Evolutionary conservation across 2,329 filamentous ascomycete genomes (phyloP).

Genomic region (Aotearoamyces nothofagi): DNA sequence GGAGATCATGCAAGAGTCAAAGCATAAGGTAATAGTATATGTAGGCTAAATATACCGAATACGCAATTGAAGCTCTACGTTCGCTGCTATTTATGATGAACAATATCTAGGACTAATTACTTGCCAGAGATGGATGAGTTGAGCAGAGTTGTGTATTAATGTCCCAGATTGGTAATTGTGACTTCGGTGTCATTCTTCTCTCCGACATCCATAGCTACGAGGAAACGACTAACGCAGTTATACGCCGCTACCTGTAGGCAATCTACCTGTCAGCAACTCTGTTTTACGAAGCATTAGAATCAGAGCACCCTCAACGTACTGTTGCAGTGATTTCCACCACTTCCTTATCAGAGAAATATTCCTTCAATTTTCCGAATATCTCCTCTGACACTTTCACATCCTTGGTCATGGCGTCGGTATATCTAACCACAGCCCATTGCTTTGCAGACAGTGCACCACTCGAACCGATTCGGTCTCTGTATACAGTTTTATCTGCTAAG

Average conservation of each 20-base stretch:
- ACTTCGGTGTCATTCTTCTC: constrained; percentile 19
- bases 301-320: constrained; percentile 11
- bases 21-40: too few species aligned
- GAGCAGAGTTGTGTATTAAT: too few species aligned
- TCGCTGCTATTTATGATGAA: too few species aligned
- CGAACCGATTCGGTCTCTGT: too few species aligned
- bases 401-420: constrained; percentile 74
- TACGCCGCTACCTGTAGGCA: constrained; percentile 48
- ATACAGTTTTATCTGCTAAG: constrained; percentile 14
- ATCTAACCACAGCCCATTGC: constrained; percentile 55
- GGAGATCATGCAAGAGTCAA: too few species aligned
- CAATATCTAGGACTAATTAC: too few species aligned
- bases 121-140: too few species aligned
- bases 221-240: constrained; percentile 72
- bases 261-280: too few species aligned
- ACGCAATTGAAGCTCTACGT: too few species aligned
- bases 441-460: constrained; percentile 33
- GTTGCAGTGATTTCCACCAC: constrained; percentile 72
- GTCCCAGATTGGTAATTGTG: too few species aligned
- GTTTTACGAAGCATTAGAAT: not conserved
- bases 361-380: constrained; percentile 49
- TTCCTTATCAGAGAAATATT: constrained; percentile 50
- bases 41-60: too few species aligned
- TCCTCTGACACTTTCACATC: constrained; percentile 53
- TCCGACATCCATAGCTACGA: constrained; percentile 57